Evolutionary conservation across 1,284 basidiomycete genomes (phyloP).

Genomic region (Phlebopus sp.): DNA sequence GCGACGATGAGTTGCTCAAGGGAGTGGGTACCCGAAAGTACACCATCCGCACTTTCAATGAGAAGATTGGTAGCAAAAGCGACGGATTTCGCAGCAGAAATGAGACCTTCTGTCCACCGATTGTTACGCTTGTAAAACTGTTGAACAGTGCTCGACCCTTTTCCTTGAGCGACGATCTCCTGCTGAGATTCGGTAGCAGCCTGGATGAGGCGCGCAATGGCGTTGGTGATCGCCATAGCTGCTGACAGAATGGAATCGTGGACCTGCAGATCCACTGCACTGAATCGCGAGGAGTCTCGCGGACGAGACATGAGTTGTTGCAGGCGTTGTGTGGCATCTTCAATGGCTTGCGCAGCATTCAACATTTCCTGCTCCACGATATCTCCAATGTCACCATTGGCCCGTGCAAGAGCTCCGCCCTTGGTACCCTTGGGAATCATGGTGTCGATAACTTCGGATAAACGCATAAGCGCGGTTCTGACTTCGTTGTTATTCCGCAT

Average conservation of each 20-base stretch:
- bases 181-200: conserved; percentile 97
- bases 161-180: conserved; percentile 96
- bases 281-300: conserved; percentile 80
- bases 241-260: conserved; percentile 97
- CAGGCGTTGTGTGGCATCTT: conserved; percentile 86
- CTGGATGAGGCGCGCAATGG: conserved; percentile 92
- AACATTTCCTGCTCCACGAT: conserved; percentile 97
- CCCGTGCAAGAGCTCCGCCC: conserved; percentile 65
- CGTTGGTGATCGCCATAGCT: conserved; percentile 91
- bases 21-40: conserved; percentile 93
- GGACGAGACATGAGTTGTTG: conserved; percentile 90
- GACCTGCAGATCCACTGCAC: conserved; percentile 90
- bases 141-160: conserved; percentile 85
- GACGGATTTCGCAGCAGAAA: conserved; percentile 96
- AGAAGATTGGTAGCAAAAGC: conserved; percentile 96
- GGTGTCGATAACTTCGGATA: conserved; percentile 86
- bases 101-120: conserved; percentile 98
- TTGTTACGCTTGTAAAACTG: conserved; percentile 99
- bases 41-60: conserved; percentile 97
- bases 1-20: conserved; percentile 99
- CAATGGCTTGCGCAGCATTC: conserved; percentile 91
- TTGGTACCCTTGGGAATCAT: conserved; percentile 85
- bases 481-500: conserved; percentile 89
- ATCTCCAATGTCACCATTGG: conserved; percentile 94
- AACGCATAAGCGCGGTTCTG: conserved; percentile 75